These are phyloP conservation scores for Xylaria intraflava DNA, from an alignment of 495 filamentous ascomycete species.

Conservation along the genomic window DNA sequence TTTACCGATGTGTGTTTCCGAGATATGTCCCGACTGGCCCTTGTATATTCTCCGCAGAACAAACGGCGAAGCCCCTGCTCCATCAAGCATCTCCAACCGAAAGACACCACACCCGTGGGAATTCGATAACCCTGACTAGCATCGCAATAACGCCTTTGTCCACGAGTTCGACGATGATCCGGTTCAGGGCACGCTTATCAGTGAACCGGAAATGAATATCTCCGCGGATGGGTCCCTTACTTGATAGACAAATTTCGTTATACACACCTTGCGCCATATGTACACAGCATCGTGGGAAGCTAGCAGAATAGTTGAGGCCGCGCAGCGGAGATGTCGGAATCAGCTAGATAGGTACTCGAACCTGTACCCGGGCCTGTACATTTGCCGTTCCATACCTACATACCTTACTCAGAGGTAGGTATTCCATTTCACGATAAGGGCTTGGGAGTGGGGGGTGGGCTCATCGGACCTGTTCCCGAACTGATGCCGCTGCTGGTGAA, in stretches of 20 bases:
- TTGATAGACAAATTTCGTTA: conserved; percentile 15
- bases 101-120: background rate
- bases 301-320: conserved; percentile 22
- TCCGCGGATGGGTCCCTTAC: conserved; percentile 13
- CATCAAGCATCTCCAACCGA: background rate
- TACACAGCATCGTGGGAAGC: conserved; percentile 3
- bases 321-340: conserved; percentile 28
- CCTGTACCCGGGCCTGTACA: too few relatives aligned
- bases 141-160: too few relatives aligned
- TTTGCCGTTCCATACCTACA: too few relatives aligned
- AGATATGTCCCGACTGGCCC: background rate
- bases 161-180: too few relatives aligned
- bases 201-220: background rate
- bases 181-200: background rate
- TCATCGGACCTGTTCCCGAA: too few relatives aligned
- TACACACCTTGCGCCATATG: background rate
- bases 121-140: background rate
- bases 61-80: background rate
- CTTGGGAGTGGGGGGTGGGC: too few relatives aligned
- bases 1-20: background rate
- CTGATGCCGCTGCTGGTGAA: too few relatives aligned
- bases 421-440: background rate
- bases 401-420: too few relatives aligned
- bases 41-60: background rate
- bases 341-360: conserved; percentile 12